Conservation (phyloP, 306 rosid species). For the Coriaria nepalensis region DNA sequence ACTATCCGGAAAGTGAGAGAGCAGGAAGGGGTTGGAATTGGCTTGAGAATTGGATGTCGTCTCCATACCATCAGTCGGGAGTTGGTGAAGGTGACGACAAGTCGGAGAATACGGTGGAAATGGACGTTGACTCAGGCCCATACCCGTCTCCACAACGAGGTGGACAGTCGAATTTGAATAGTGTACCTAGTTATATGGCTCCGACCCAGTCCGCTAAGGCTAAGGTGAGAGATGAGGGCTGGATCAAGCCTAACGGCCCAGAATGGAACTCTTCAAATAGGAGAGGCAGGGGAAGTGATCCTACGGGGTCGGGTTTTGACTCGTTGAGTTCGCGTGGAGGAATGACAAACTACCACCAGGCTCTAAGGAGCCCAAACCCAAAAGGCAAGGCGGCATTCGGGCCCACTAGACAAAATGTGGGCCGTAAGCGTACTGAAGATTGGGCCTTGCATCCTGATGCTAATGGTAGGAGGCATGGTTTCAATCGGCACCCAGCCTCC, state of each 20-base stretch:
- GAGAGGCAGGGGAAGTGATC: slow-evolving; percentile 7
- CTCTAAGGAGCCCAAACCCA: slow-evolving; percentile 54
- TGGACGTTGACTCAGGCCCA: slow-evolving; percentile 42
- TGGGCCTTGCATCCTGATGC: slow-evolving; percentile 48
- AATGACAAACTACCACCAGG: slow-evolving; percentile 8
- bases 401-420: slow-evolving; percentile 25
- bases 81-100: slow-evolving; percentile 14
- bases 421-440: slow-evolving; percentile 43
- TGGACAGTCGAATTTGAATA: slow-evolving; percentile 12
- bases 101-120: slow-evolving; percentile 77
- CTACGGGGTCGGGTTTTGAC: slow-evolving; percentile 31
- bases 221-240: slow-evolving; percentile 38
- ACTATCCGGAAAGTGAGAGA: slow-evolving; percentile 33
- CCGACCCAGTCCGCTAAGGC: slow-evolving; percentile 83
- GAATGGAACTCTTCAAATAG: slow-evolving; percentile 42
- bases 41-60: slow-evolving; percentile 79
- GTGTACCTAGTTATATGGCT: slow-evolving; percentile 79
- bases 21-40: slow-evolving; percentile 72
- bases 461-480: slow-evolving; percentile 47
- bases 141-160: slow-evolving; percentile 9
- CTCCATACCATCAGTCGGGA: slow-evolving; percentile 17
- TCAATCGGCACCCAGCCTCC: background rate
- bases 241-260: slow-evolving; percentile 26
- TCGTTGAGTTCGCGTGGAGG: slow-evolving; percentile 52
- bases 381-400: slow-evolving; percentile 21